Evolutionary conservation across 2,329 filamentous ascomycete species (phyloP).

Genomic region (Didymella glomerata): DNA sequence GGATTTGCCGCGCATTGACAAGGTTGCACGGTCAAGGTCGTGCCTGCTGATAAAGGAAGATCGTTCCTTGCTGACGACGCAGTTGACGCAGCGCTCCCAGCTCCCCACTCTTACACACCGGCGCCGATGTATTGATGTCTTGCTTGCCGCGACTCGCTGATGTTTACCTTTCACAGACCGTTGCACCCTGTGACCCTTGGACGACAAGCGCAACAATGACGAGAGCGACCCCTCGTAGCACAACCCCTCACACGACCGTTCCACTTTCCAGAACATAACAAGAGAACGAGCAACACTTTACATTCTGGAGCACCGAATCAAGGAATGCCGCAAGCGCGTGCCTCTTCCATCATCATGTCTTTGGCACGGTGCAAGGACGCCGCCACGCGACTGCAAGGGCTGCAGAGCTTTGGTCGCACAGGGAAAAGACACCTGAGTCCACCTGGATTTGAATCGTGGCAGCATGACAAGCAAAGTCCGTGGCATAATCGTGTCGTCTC

Average conservation of each 20-base stretch:
- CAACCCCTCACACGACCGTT: slow-evolving; percentile 15
- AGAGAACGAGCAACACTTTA: slow-evolving; percentile 18
- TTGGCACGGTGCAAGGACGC: slow-evolving; percentile 22
- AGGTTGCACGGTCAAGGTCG: slow-evolving; percentile 8
- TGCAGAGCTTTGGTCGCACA: slow-evolving; percentile 18
- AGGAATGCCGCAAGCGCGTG: slow-evolving; percentile 26
- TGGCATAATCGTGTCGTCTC: slow-evolving; percentile 21
- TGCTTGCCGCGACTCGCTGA: not conserved
- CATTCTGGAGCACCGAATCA: slow-evolving; percentile 14
- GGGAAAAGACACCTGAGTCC: slow-evolving; percentile 18
- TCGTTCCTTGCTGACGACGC: slow-evolving; percentile 15
- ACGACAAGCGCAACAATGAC: slow-evolving; percentile 10
- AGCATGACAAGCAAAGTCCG: slow-evolving; percentile 13
- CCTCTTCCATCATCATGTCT: slow-evolving; percentile 22
- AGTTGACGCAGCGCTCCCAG: slow-evolving; percentile 7
- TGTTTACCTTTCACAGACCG: slow-evolving; percentile 10
- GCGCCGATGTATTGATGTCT: slow-evolving; percentile 9
- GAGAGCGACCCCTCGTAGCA: slow-evolving; percentile 13
- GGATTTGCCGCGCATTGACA: not conserved
- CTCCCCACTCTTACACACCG: slow-evolving; percentile 13
- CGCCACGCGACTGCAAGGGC: slow-evolving; percentile 26
- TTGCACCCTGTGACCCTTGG: slow-evolving; percentile 7
- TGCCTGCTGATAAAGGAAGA: slow-evolving; percentile 3
- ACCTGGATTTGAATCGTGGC: slow-evolving; percentile 20
- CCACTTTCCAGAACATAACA: slow-evolving; percentile 21